phyloP scores from a whole-genome alignment of 106 monocot species.

The Chionographis japonica region DNA sequence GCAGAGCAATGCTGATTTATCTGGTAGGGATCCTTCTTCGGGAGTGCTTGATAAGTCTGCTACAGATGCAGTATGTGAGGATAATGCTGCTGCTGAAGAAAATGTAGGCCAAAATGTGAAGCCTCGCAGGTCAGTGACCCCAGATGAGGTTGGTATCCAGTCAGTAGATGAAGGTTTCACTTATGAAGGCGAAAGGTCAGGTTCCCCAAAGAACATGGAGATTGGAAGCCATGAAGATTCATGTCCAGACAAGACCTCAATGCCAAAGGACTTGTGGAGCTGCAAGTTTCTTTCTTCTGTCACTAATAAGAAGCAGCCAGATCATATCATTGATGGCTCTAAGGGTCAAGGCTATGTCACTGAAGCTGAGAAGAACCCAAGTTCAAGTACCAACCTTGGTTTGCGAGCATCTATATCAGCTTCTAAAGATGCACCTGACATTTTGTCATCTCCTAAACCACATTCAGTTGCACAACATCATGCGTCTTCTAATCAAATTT shows the following conservation, averaged over 20 bases:
- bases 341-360: neutral
- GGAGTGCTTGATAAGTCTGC: constrained; percentile 18
- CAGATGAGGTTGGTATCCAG: constrained; percentile 2
- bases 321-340: constrained; percentile 19
- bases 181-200: constrained; percentile 21
- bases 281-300: constrained; percentile 6
- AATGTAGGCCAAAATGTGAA: constrained; percentile 14
- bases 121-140: constrained; percentile 5
- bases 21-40: constrained; percentile 20
- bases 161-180: constrained; percentile 5
- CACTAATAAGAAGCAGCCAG: constrained; percentile 6
- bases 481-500: constrained; percentile 25
- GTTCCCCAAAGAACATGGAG: constrained; percentile 9
- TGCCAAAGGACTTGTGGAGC: constrained; percentile 4
- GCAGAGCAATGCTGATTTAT: constrained; percentile 18
- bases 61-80: constrained; percentile 11
- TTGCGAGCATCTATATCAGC: constrained; percentile 12
- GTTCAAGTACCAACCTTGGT: constrained; percentile 8
- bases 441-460: constrained; percentile 33
- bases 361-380: constrained; percentile 12
- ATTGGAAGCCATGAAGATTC: constrained; percentile 16
- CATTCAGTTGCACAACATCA: constrained; percentile 12
- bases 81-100: constrained; percentile 21
- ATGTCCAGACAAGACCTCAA: constrained; percentile 9
- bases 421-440: constrained; percentile 11